Evolutionary conservation across 148 eudicot genomes (phyloP).

Genomic region (Rhododendron kiyosumense): DNA sequence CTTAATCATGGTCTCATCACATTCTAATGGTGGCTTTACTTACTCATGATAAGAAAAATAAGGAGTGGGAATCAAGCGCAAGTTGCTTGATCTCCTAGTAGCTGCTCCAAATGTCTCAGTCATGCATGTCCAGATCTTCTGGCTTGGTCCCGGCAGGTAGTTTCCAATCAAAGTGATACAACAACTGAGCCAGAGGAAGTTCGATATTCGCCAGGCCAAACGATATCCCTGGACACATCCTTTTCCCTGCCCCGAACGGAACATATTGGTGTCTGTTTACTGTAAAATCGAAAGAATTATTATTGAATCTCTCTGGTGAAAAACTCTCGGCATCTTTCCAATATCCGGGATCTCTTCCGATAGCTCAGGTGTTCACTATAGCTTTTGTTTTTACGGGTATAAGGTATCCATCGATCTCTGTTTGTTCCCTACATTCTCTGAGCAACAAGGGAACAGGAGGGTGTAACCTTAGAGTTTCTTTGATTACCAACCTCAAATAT

Average conservation of each 20-base stretch:
- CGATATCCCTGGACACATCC: background rate
- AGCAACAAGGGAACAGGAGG: background rate
- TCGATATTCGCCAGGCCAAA: constrained; percentile 27
- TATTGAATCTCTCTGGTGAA: constrained; percentile 15
- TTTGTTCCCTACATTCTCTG: background rate
- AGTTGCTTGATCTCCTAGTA: constrained; percentile 1
- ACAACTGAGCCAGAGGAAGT: constrained; percentile 22
- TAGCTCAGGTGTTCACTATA: constrained; percentile 23
- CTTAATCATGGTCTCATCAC: too few relatives aligned
- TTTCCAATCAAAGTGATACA: constrained; percentile 33
- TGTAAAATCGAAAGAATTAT: constrained; percentile 16
- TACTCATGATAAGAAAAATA: background rate
- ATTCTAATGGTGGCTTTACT: too few relatives aligned
- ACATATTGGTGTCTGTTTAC: constrained; percentile 15
- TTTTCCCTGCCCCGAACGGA: constrained; percentile 8
- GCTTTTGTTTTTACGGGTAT: too few relatives aligned
- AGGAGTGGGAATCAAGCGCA: background rate
- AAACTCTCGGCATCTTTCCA: constrained; percentile 29
- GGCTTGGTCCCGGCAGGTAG: background rate
- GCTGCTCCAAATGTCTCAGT: constrained; percentile 12
- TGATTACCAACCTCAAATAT: background rate
- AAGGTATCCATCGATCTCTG: background rate
- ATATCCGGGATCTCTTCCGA: constrained; percentile 17
- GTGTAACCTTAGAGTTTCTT: background rate
- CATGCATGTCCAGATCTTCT: constrained; percentile 29